phyloP scores from a whole-genome alignment of 495 filamentous ascomycete species.

The Symbiotaphrina buchneri region DNA sequence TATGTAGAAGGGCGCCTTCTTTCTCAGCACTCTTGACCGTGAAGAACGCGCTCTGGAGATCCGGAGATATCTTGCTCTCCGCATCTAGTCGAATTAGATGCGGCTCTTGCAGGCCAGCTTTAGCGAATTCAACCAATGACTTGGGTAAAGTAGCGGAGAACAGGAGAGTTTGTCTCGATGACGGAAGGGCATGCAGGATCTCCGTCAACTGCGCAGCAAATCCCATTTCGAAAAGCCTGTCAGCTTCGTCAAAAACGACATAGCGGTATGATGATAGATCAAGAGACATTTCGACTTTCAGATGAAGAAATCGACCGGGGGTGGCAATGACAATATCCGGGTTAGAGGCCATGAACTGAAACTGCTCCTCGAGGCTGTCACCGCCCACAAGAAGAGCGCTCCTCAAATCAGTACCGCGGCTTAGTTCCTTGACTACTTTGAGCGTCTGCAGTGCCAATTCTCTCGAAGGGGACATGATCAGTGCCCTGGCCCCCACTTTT shows the following conservation, averaged over 20 bases:
- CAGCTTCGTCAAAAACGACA: slow-evolving; percentile 92
- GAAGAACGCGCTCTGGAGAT: slow-evolving; percentile 85
- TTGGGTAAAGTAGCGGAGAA: slow-evolving; percentile 91
- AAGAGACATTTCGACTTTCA: slow-evolving; percentile 86
- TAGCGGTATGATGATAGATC: slow-evolving; percentile 72
- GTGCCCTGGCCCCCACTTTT: slow-evolving; percentile 58
- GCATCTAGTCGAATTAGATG: slow-evolving; percentile 71
- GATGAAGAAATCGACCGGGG: slow-evolving; percentile 81
- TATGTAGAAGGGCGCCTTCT: slow-evolving; percentile 73
- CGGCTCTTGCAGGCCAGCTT: slow-evolving; percentile 80
- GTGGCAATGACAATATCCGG: slow-evolving; percentile 95
- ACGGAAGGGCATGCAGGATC: slow-evolving; percentile 72
- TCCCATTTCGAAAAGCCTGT: slow-evolving; percentile 94
- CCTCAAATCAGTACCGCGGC: slow-evolving; percentile 74
- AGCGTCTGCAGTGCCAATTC: slow-evolving; percentile 88
- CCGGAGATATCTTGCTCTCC: slow-evolving; percentile 87
- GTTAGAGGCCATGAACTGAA: slow-evolving; percentile 74
- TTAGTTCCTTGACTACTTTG: slow-evolving; percentile 88
- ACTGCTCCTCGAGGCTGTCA: slow-evolving; percentile 92
- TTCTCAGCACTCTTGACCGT: slow-evolving; percentile 79
- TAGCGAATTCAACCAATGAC: slow-evolving; percentile 84
- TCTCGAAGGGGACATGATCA: slow-evolving; percentile 77
- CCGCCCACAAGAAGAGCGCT: slow-evolving; percentile 79
- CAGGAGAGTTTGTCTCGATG: slow-evolving; percentile 67
- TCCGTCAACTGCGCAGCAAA: slow-evolving; percentile 85